phyloP scores from a whole-genome alignment of 768 basidiomycete genomes.

The Podaxis mareebaensis region DNA sequence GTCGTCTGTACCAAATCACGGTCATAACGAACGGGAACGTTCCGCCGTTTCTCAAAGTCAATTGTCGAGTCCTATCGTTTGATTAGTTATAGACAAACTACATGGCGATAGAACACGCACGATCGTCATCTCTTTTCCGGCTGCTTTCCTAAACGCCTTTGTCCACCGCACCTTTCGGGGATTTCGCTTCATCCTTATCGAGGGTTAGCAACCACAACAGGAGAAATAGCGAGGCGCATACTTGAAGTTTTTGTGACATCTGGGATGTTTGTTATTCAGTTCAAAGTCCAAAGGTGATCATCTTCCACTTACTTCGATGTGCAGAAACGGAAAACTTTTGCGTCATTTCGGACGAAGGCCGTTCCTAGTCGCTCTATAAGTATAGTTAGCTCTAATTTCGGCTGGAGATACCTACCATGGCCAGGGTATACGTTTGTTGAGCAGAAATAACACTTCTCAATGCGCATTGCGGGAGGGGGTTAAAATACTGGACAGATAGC shows the following conservation, averaged over 20 bases:
- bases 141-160: constrained; percentile 97
- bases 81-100: constrained; percentile 2
- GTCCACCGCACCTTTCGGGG: constrained; percentile 99
- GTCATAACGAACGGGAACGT: constrained; percentile 96
- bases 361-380: constrained; percentile 49
- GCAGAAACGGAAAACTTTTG: constrained; percentile 97
- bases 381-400: not conserved
- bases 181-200: constrained; percentile 93
- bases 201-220: constrained; percentile 11
- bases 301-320: constrained; percentile 78
- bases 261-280: constrained; percentile 27
- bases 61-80: constrained; percentile 86
- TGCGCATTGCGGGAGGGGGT: constrained; percentile 58
- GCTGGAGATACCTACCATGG: constrained; percentile 58
- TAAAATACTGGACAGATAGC: not conserved
- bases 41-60: constrained; percentile 98
- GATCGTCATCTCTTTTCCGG: constrained; percentile 99
- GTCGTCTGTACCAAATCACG: constrained; percentile 92
- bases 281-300: not conserved
- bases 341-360: constrained; percentile 96
- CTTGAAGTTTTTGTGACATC: constrained; percentile 99
- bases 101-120: constrained; percentile 47
- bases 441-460: constrained; percentile 99
- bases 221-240: constrained; percentile 32
- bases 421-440: constrained; percentile 96